Evolutionary conservation across 768 basidiomycete species (phyloP), one percentile per base, ranked within the genome.

Genomic region (Lentinula lateritia): DNA sequence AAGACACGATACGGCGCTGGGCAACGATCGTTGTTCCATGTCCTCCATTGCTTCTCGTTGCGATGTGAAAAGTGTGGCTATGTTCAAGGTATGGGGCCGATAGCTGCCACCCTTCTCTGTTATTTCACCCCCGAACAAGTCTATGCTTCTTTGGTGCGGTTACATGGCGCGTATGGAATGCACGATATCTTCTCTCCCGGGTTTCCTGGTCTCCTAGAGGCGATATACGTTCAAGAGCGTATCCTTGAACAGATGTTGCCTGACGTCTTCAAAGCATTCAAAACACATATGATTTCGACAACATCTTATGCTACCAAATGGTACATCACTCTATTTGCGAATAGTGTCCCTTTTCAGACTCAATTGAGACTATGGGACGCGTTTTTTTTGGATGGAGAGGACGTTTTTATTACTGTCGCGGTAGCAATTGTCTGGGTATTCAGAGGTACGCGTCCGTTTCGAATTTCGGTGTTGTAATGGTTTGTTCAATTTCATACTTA

Each of bases 41-140:
- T 97, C 61, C 80, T 98, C 32, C 97, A 98, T 72, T 85, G 85
- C 55, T 95, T 97, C 71, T 95, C 94, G 1, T 79, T 95, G 18
- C 78, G 80, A n/a, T 98, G 96, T 74, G 72, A 78, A 16, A 78
- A 82, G 10, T 98, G 97, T 64, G 96, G 96, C 15, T 99, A 99
- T 71, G 95, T 95, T 43, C 97, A 99, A 75, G 97, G 97, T 63
- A 99, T 99, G 97, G 95, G 97, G 2, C 92, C 96, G 6, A 92
- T 99, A 61, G 93, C 96, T 0, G 92, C 95, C 0, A 98, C 95
- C 1, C 80, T 99, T 20, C 82, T 98, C 12, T 95, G 91, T 75
- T 98, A 98, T 72, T 89, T 94, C 71, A 88, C 89, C 64, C 93
- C 97, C 7, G 92, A 94, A 75, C 88, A 87, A 57, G 90, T 87